Evolutionary conservation across 2,329 filamentous ascomycete species (phyloP), one percentile per base, ranked within the genome.

Genomic region (Cladophialophora psammophila): DNA sequence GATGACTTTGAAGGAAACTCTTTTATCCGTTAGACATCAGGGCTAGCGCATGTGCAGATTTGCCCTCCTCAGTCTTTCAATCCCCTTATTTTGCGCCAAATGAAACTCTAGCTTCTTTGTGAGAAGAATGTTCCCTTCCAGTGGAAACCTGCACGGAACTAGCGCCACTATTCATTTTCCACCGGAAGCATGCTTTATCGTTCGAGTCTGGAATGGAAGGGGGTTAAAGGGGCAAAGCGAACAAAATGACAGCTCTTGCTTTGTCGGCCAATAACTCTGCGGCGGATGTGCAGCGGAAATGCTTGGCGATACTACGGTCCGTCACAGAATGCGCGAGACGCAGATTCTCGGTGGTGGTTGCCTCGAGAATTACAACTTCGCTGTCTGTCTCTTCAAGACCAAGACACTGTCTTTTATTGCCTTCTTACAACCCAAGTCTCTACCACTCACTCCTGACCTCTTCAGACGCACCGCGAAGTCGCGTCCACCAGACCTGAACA

Each of bases 1-100:
- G 59, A 63, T 10, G 38, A 63, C 20, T 72, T 71, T 53, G 63
- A 71, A 7, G 64, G 61, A 13, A 60, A 26, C 18, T 50, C 18
- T 18, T 50, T 26, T 5, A n/a, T 50, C 26, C 18, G 10, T 26
- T 50, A 50, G 9, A 12, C 3, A 26, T n/a, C 26, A 50, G 45
- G 18, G 26, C 20, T n/a, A n/a, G n/a, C n/a, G n/a, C n/a, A n/a
- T n/a, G n/a, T n/a, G n/a, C n/a, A n/a, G n/a, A n/a, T n/a, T n/a
- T n/a, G n/a, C n/a, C n/a, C n/a, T n/a, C n/a, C n/a, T n/a, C n/a
- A n/a, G n/a, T n/a, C n/a, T n/a, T n/a, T n/a, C n/a, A n/a, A n/a
- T n/a, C n/a, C n/a, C n/a, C n/a, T n/a, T n/a, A 26, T 26, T 26
- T 26, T 26, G 26, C 2, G 26, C 26, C 26, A 26, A 26, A 3